Percentiles rank a stretch among this genome's conserved stretches.
phyloP scores from a whole-genome alignment of 768 basidiomycete genomes.

The Phylloporus rhodoxanthus region DNA sequence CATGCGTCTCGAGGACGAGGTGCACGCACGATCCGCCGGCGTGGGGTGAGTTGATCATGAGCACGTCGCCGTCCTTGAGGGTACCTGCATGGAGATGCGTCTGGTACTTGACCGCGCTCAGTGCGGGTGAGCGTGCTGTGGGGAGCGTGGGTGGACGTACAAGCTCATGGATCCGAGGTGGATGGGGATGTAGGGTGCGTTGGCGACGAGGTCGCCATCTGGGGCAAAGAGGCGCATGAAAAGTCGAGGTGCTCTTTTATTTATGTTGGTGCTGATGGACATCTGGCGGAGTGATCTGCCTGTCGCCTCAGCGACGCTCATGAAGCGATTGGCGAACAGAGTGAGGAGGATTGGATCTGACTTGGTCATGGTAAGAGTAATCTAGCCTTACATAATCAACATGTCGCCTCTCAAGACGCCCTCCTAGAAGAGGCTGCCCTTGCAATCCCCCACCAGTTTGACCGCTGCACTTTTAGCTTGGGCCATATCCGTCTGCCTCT shows the following conservation, averaged over 20 bases:
- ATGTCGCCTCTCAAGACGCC: slow-evolving; percentile 25
- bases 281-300: slow-evolving; percentile 86
- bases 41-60: slow-evolving; percentile 88
- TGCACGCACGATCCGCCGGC: slow-evolving; percentile 78
- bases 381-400: background rate
- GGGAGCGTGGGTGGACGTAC: slow-evolving; percentile 40
- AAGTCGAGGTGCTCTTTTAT: slow-evolving; percentile 93
- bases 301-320: slow-evolving; percentile 97
- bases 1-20: too few relatives aligned
- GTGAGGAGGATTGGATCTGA: slow-evolving; percentile 79
- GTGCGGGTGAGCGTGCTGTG: background rate
- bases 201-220: slow-evolving; percentile 92
- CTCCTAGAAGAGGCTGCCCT: slow-evolving; percentile 35
- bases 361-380: background rate
- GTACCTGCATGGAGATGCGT: slow-evolving; percentile 67
- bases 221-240: slow-evolving; percentile 93
- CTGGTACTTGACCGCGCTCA: slow-evolving; percentile 82
- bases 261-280: slow-evolving; percentile 89
- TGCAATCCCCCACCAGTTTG: slow-evolving; percentile 57
- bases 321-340: slow-evolving; percentile 93
- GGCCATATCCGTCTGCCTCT: slow-evolving; percentile 72
- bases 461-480: slow-evolving; percentile 56
- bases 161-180: slow-evolving; percentile 89
- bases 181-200: slow-evolving; percentile 88
- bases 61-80: slow-evolving; percentile 84